Percentiles rank a stretch among this genome's conserved stretches.
phyloP scores from a whole-genome alignment of 1,284 basidiomycete species.

The Ustilago curta region DNA sequence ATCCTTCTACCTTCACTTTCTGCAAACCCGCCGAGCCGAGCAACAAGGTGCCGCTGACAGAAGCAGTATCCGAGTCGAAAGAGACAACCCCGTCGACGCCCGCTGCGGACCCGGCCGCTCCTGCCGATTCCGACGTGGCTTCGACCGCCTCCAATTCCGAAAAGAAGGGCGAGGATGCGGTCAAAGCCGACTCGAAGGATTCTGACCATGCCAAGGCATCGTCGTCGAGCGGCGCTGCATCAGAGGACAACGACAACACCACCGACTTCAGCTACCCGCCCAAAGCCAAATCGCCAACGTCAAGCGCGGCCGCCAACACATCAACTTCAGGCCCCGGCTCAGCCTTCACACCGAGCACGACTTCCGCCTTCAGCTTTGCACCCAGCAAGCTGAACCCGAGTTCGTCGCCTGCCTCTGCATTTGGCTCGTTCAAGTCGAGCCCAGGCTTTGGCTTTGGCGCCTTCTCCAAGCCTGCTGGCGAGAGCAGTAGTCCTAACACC shows the following conservation, averaged over 20 bases:
- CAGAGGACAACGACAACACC: conserved; percentile 14
- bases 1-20: conserved; percentile 28
- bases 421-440: conserved; percentile 29
- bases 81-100: background rate
- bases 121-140: conserved; percentile 13
- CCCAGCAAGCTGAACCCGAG: conserved; percentile 31
- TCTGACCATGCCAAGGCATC: conserved; percentile 3
- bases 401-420: conserved; percentile 28
- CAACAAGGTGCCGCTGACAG: conserved; percentile 29
- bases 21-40: conserved; percentile 39
- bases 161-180: conserved; percentile 9
- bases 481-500: background rate
- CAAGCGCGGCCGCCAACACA: background rate
- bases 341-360: conserved; percentile 5
- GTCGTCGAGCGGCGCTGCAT: background rate
- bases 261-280: conserved; percentile 27
- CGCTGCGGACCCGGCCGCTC: conserved; percentile 8
- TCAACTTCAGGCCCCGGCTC: background rate
- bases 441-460: conserved; percentile 39
- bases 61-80: conserved; percentile 4
- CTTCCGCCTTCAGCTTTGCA: conserved; percentile 35
- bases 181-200: conserved; percentile 4
- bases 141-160: background rate
- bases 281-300: background rate
- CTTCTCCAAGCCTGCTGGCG: conserved; percentile 22